Conservation (phyloP, 1,284 basidiomycete genomes). For the Schizophyllum commune region DNA sequence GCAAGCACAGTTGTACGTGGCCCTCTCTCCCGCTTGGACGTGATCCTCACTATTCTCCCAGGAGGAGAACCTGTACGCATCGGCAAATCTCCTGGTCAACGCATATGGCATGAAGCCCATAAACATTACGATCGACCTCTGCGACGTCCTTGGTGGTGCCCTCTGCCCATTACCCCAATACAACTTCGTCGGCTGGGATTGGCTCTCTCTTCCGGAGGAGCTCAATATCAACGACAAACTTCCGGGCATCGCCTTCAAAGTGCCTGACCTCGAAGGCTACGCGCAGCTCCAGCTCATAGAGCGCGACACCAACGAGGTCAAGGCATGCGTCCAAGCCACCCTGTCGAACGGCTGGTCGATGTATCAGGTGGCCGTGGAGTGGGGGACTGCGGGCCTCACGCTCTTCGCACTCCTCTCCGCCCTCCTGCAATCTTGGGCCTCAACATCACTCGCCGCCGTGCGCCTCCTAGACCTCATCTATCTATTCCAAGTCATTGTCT, state of each 20-base stretch:
- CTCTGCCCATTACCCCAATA: slow-evolving; percentile 84
- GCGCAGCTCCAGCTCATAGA: slow-evolving; percentile 76
- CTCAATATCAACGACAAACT: slow-evolving; percentile 50
- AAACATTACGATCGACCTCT: slow-evolving; percentile 76
- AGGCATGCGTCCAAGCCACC: slow-evolving; percentile 88
- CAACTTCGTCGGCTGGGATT: slow-evolving; percentile 79
- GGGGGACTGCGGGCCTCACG: slow-evolving; percentile 68
- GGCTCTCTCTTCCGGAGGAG: slow-evolving; percentile 61
- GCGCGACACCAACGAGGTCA: slow-evolving; percentile 58
- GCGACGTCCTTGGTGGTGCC: slow-evolving; percentile 66
- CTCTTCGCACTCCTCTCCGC: slow-evolving; percentile 64
- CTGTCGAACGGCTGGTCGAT: slow-evolving; percentile 87
- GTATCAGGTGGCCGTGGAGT: slow-evolving; percentile 68
- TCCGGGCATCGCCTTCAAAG: slow-evolving; percentile 75
- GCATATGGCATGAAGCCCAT: slow-evolving; percentile 75
- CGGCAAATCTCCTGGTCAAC: slow-evolving; percentile 72
- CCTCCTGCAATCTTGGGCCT: slow-evolving; percentile 47
- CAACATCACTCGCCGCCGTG: slow-evolving; percentile 37
- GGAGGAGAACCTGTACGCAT: slow-evolving; percentile 71
- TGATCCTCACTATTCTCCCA: slow-evolving; percentile 26
- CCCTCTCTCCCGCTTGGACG: slow-evolving; percentile 5
- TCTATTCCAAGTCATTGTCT: slow-evolving; percentile 78
- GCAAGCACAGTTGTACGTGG: slow-evolving; percentile 65
- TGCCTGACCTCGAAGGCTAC: slow-evolving; percentile 90
- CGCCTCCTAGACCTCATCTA: slow-evolving; percentile 77